These are phyloP conservation scores for Gelatoporia subvermispora DNA, from an alignment of 768 basidiomycete genomes.

Conservation along the genomic window DNA sequence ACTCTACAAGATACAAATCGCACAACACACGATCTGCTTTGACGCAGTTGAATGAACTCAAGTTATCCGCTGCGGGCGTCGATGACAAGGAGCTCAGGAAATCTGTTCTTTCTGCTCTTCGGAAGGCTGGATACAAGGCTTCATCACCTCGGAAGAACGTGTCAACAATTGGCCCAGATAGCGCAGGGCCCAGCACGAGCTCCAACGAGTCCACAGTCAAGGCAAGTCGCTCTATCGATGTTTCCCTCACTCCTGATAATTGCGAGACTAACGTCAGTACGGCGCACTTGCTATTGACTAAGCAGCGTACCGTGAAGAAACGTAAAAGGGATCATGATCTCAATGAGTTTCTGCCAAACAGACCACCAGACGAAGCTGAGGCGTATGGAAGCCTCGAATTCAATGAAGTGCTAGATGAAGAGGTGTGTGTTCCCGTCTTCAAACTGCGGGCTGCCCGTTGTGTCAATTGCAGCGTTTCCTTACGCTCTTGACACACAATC, in stretches of 20 bases:
- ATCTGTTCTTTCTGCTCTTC: slow-evolving; percentile 51
- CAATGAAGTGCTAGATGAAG: slow-evolving; percentile 66
- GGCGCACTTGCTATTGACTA: slow-evolving; percentile 2
- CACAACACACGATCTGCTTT: slow-evolving; percentile 59
- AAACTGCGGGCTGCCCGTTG: too few relatives aligned
- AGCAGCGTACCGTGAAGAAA: slow-evolving; percentile 40
- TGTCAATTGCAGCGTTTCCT: neutral
- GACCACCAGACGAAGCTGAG: slow-evolving; percentile 45
- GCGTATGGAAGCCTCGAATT: slow-evolving; percentile 60
- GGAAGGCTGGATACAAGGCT: slow-evolving; percentile 55
- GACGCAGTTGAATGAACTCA: slow-evolving; percentile 50
- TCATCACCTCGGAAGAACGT: slow-evolving; percentile 1
- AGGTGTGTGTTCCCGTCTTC: slow-evolving; percentile 35
- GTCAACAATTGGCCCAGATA: slow-evolving; percentile 3
- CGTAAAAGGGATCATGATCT: slow-evolving; percentile 46
- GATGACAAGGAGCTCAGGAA: slow-evolving; percentile 62
- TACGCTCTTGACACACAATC: neutral
- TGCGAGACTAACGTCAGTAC: too few relatives aligned
- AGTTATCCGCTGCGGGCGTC: slow-evolving; percentile 54
- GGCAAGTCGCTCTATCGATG: slow-evolving; percentile 15
- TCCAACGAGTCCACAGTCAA: slow-evolving; percentile 1
- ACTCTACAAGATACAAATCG: slow-evolving; percentile 56
- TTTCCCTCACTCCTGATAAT: neutral
- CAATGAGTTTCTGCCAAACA: slow-evolving; percentile 57
- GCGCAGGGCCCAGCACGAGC: slow-evolving; percentile 7